A percentile compares a stretch with the other conserved stretches of the same genome.
phyloP scores from a whole-genome alignment of 306 rosid species.

The Vigna radiata region DNA sequence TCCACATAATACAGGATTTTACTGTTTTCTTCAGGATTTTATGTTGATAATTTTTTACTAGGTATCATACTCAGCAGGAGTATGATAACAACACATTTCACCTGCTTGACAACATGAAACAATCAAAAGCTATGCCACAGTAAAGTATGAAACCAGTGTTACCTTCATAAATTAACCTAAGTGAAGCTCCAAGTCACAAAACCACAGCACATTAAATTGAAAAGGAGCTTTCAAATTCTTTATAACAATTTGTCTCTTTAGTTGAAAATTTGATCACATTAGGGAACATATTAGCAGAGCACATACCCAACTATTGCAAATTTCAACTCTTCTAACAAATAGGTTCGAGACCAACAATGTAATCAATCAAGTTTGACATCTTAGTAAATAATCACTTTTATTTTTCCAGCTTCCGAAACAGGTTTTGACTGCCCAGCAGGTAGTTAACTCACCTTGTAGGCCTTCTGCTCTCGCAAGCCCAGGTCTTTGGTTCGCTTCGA shows the following conservation, averaged over 20 bases:
- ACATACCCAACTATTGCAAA: background rate
- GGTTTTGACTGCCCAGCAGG: background rate
- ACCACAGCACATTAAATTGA: background rate
- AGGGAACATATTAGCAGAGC: background rate
- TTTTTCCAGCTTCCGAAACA: background rate
- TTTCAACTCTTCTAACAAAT: constrained; percentile 4
- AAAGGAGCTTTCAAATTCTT: constrained; percentile 1
- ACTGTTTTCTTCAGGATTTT: constrained; percentile 26
- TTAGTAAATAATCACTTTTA: background rate
- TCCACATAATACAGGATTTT: constrained; percentile 24
- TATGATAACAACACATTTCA: background rate
- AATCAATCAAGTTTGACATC: background rate
- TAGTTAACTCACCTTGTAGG: background rate
- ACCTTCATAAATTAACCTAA: background rate
- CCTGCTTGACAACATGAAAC: background rate
- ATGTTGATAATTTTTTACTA: constrained; percentile 10
- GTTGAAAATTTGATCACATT: background rate
- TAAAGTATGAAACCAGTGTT: background rate
- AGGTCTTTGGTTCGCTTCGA: background rate
- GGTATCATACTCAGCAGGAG: constrained; percentile 5
- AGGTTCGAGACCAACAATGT: background rate
- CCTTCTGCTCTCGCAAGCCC: background rate
- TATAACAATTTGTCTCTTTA: background rate
- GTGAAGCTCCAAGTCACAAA: background rate
- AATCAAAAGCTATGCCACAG: background rate